Conservation (phyloP, 108 stramenopile genomes). For the Schizochytrium sp. region DNA sequence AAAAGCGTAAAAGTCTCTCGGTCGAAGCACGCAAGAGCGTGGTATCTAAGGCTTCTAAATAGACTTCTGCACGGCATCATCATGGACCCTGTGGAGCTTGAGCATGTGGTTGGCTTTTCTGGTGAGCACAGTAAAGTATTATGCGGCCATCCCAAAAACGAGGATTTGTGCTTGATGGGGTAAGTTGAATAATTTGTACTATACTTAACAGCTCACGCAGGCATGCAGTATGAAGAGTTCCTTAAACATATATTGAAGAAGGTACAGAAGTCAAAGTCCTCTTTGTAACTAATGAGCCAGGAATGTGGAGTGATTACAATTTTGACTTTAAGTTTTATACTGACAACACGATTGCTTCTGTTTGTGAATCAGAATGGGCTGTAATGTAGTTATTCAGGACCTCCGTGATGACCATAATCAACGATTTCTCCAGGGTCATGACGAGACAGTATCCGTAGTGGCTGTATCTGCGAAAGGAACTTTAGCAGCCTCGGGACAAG, state of each 20-base stretch:
- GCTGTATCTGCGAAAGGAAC: conserved; percentile 54
- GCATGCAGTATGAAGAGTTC: too few relatives aligned
- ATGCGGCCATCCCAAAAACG: conserved; percentile 16
- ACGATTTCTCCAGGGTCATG: conserved; percentile 54
- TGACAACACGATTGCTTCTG: too few relatives aligned
- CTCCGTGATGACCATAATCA: conserved; percentile 53
- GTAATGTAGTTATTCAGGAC: conserved; percentile 52
- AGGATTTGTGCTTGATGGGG: conserved; percentile 9
- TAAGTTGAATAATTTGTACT: not conserved
- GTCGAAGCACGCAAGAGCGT: too few relatives aligned
- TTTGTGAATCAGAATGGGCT: not conserved
- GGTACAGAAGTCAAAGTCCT: too few relatives aligned
- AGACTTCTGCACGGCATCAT: not conserved
- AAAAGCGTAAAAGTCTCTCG: too few relatives aligned
- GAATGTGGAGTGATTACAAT: too few relatives aligned
- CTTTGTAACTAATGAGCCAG: too few relatives aligned
- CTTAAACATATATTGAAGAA: too few relatives aligned
- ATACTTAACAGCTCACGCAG: not conserved
- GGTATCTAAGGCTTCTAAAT: too few relatives aligned
- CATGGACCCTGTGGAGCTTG: conserved; percentile 57
- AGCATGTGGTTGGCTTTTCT: conserved; percentile 55
- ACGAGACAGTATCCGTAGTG: conserved; percentile 47
- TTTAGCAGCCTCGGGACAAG: conserved; percentile 52
- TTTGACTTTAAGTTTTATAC: too few relatives aligned
- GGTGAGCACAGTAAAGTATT: conserved; percentile 31